Evolutionary conservation across 2,329 filamentous ascomycete genomes (phyloP).

Genomic region (Tolypocladium capitatum): DNA sequence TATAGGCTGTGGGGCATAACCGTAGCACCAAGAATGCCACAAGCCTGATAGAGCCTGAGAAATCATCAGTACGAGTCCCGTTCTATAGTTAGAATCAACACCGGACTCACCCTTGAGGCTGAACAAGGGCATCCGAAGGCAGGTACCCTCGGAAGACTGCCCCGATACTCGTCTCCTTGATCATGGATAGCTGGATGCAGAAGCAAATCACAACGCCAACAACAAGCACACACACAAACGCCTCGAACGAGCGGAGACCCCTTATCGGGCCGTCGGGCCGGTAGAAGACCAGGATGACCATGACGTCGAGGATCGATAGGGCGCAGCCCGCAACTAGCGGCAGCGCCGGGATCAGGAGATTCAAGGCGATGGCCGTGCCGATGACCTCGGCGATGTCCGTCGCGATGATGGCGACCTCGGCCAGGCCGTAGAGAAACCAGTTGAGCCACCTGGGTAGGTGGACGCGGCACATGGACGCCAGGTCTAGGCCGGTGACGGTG

Average conservation of each 20-base stretch:
- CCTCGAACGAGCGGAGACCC: slow-evolving; percentile 48
- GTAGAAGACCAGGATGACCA: slow-evolving; percentile 56
- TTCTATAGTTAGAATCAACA: no score
- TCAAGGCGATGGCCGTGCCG: slow-evolving; percentile 58
- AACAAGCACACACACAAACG: slow-evolving; percentile 49
- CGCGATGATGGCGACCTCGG: slow-evolving; percentile 55
- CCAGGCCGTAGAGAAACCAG: slow-evolving; percentile 46
- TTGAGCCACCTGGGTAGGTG: slow-evolving; percentile 55
- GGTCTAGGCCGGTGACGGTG: slow-evolving; percentile 53
- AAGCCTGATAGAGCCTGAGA: slow-evolving; percentile 47
- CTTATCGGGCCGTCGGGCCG: slow-evolving; percentile 43
- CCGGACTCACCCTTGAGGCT: slow-evolving; percentile 35
- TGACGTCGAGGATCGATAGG: slow-evolving; percentile 54
- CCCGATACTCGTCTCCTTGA: slow-evolving; percentile 38
- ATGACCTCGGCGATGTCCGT: slow-evolving; percentile 63
- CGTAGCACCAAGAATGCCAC: slow-evolving; percentile 64
- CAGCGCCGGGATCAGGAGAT: slow-evolving; percentile 48
- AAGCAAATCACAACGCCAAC: slow-evolving; percentile 57
- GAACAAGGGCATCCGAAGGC: slow-evolving; percentile 43
- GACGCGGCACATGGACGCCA: slow-evolving; percentile 51
- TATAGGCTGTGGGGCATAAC: slow-evolving; percentile 61
- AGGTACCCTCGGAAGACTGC: slow-evolving; percentile 55
- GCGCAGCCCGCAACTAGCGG: slow-evolving; percentile 58
- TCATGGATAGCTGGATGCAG: slow-evolving; percentile 53
- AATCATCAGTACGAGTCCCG: no score